Evolutionary conservation across 768 basidiomycete genomes (phyloP), one percentile per base, ranked within the genome.

Genomic region (Rhizopogon vesiculosus): DNA sequence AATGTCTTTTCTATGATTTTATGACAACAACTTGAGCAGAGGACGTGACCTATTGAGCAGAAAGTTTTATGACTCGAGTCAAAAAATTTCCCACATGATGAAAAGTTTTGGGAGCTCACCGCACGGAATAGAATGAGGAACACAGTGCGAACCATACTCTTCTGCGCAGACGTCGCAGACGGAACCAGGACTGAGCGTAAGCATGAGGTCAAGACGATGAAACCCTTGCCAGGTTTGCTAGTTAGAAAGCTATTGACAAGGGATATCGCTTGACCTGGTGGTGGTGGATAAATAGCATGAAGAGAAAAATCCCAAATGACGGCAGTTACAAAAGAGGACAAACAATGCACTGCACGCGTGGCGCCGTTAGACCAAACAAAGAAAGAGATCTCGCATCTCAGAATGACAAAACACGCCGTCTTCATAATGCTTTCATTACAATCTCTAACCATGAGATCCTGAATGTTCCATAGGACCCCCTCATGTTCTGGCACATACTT

Each of bases 131-230:
- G 83, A 88, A 69, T 91, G 86, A 58, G 89, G 89, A 59, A 81
- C 74, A 69, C 83, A 84, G 64, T 84, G 84, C 56, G 82, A 76
- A 67, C 85, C 85, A 73, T 81, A 91, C 77, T 91, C 88, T 74
- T 91, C 89, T 66, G 89, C 89, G 78, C 89, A 91, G 67, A 91
- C 89, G 79, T 91, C 89, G 85, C 89, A 91, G 71, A 85, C 79
- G 70, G 86, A 90, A 73, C 87, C 87, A 72, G 87, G 82, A 76
- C 76, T 80, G 67, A 91, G 86, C 70, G 89, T 87, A 76, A 91
- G 83, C 89, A 91, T 91, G 68, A 67, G 64, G 67, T 68, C 69
- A 70, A 72, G 69, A 66, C 72, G 66, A 66, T 66, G 60, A 69
- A 63, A 68, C 70, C 70, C 70, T 70, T 68, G 68, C 64, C 69